These are phyloP conservation scores for Ailanthus altissimus DNA, from an alignment of 345 rosid species.

Conservation along the genomic window DNA sequence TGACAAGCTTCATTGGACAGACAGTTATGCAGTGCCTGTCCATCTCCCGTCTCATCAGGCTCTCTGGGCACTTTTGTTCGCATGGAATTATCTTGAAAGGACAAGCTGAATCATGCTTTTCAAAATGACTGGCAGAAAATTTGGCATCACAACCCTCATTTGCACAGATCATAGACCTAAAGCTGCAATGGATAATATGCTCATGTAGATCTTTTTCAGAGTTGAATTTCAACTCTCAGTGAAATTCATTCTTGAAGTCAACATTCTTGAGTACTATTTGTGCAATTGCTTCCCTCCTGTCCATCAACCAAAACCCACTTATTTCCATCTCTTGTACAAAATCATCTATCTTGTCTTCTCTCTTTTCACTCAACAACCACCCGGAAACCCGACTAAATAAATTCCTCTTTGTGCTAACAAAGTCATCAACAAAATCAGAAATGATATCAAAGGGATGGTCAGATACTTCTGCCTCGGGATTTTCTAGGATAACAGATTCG, in stretches of 20 bases:
- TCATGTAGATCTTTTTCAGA: slow-evolving; percentile 50
- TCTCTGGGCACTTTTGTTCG: slow-evolving; percentile 70
- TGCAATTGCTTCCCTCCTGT: slow-evolving; percentile 58
- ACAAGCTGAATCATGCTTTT: slow-evolving; percentile 68
- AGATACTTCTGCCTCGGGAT: slow-evolving; percentile 45
- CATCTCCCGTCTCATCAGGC: slow-evolving; percentile 80
- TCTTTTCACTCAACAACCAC: slow-evolving; percentile 79
- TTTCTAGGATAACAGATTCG: slow-evolving; percentile 60
- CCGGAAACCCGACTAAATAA: slow-evolving; percentile 76
- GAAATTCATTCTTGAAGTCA: slow-evolving; percentile 63
- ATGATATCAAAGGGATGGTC: slow-evolving; percentile 76
- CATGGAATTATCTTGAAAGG: slow-evolving; percentile 84
- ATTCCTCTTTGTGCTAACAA: slow-evolving; percentile 67
- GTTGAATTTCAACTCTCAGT: slow-evolving; percentile 64
- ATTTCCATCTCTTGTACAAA: slow-evolving; percentile 82
- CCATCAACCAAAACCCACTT: slow-evolving; percentile 72
- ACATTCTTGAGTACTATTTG: slow-evolving; percentile 72
- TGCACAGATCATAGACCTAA: slow-evolving; percentile 58
- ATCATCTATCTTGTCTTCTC: slow-evolving; percentile 90
- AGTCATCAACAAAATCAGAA: slow-evolving; percentile 70
- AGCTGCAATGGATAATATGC: slow-evolving; percentile 53
- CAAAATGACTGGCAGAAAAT: slow-evolving; percentile 56
- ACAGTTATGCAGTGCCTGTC: slow-evolving; percentile 88
- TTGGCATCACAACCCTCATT: slow-evolving; percentile 66
- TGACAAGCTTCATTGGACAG: slow-evolving; percentile 83